Percentiles rank a stretch among this genome's conserved stretches.
phyloP scores from a whole-genome alignment of 495 filamentous ascomycete genomes.

The Podospora pseudoanserina region DNA sequence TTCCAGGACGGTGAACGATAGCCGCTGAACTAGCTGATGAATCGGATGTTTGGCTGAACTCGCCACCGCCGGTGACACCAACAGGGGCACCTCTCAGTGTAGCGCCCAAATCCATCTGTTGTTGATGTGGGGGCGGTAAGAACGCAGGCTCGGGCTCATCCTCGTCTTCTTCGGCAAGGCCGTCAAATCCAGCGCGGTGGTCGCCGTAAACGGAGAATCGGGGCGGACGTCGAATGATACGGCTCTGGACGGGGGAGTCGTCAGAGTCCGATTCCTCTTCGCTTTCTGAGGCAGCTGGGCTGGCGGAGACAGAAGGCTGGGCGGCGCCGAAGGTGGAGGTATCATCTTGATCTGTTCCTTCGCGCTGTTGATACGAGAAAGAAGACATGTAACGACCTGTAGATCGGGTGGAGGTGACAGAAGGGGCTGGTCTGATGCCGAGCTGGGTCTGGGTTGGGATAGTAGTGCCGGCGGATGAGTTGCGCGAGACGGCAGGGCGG shows the following conservation, averaged over 20 bases:
- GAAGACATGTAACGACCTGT: background rate
- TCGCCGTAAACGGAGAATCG: conserved; percentile 35
- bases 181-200: conserved; percentile 1
- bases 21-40: conserved; percentile 60
- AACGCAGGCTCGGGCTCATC: conserved; percentile 66
- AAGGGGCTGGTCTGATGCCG: conserved; percentile 4
- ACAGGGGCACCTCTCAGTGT: conserved; percentile 54
- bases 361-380: background rate
- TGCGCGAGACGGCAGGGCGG: conserved; percentile 48
- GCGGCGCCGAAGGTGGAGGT: conserved; percentile 12
- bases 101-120: conserved; percentile 54
- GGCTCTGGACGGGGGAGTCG: conserved; percentile 45
- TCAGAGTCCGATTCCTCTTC: conserved; percentile 33
- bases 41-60: conserved; percentile 46
- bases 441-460: conserved; percentile 36
- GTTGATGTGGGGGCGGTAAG: conserved; percentile 54
- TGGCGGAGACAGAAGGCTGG: conserved; percentile 31
- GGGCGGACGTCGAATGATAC: conserved; percentile 56
- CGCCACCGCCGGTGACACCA: conserved; percentile 20
- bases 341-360: conserved; percentile 12
- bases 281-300: conserved; percentile 36
- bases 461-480: conserved; percentile 57
- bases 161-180: conserved; percentile 41
- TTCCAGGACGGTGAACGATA: conserved; percentile 27
- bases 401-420: background rate